Evolutionary conservation across 805 yeast genomes (phyloP).

Genomic region (Saccharomycopsis fodiens): DNA sequence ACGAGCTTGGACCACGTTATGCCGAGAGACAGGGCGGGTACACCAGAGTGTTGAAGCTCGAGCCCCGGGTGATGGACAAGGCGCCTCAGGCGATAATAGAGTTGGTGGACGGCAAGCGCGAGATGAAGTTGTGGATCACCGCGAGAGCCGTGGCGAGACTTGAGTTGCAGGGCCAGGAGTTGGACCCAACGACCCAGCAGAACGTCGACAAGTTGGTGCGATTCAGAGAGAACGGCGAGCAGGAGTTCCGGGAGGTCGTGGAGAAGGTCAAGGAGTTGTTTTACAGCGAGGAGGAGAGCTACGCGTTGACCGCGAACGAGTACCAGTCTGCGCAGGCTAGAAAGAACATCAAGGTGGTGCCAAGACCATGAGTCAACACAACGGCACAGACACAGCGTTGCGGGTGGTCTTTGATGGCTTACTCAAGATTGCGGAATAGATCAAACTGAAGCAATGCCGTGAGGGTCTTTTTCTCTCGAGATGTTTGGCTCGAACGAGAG

Average conservation of each 20-base stretch:
- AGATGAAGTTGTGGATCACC: slow-evolving; percentile 64
- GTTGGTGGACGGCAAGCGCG: slow-evolving; percentile 65
- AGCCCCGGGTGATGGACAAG: slow-evolving; percentile 80
- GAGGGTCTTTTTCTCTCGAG: too few relatives aligned
- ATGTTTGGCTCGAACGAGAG: too few relatives aligned
- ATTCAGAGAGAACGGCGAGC: slow-evolving; percentile 42
- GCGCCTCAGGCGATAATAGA: slow-evolving; percentile 88
- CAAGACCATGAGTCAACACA: background rate
- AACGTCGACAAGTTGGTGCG: slow-evolving; percentile 47
- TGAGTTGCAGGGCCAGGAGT: slow-evolving; percentile 49
- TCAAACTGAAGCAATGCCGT: too few relatives aligned
- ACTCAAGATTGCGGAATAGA: too few relatives aligned
- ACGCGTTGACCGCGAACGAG: slow-evolving; percentile 3
- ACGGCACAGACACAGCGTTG: background rate
- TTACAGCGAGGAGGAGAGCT: slow-evolving; percentile 26
- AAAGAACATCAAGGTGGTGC: background rate
- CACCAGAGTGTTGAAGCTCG: slow-evolving; percentile 76
- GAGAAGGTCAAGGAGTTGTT: slow-evolving; percentile 43
- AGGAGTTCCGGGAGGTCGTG: slow-evolving; percentile 54
- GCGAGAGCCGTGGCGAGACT: slow-evolving; percentile 84
- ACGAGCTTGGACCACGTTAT: slow-evolving; percentile 60
- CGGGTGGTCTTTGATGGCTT: too few relatives aligned
- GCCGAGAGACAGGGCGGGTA: slow-evolving; percentile 65
- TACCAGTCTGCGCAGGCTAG: background rate
- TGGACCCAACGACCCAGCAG: slow-evolving; percentile 45